phyloP scores from a whole-genome alignment of 2,329 filamentous ascomycete species.

The Lachnellula subtilissima region DNA sequence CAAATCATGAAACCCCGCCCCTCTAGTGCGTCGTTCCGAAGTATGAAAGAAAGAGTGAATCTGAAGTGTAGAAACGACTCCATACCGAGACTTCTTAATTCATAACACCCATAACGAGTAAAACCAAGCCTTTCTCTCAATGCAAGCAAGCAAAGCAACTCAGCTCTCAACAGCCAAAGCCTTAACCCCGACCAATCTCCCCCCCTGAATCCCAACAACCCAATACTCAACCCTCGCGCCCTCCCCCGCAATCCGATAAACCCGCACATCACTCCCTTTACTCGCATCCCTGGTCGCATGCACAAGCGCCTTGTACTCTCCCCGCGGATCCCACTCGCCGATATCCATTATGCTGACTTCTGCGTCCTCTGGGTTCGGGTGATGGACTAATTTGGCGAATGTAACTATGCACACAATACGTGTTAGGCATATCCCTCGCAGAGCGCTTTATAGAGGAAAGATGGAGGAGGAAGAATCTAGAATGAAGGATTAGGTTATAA shows the following conservation, averaged over 20 bases:
- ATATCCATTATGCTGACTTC: slow-evolving; percentile 62
- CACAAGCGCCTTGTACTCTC: slow-evolving; percentile 64
- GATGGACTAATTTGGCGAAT: slow-evolving; percentile 63
- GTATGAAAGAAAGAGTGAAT: no score
- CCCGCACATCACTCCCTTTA: slow-evolving; percentile 62
- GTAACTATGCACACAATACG: slow-evolving; percentile 46
- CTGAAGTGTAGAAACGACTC: no score
- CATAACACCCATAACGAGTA: no score
- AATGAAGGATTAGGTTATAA: not conserved
- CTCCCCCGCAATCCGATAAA: slow-evolving; percentile 66
- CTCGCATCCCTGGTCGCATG: slow-evolving; percentile 62
- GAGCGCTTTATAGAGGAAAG: not conserved
- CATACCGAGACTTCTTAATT: no score
- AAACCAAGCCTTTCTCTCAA: no score
- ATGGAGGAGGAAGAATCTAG: not conserved
- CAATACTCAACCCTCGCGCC: slow-evolving; percentile 71
- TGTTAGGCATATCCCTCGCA: not conserved
- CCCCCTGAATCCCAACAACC: slow-evolving; percentile 61
- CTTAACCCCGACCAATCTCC: slow-evolving; percentile 70
- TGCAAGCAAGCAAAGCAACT: not conserved
- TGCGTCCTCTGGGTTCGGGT: slow-evolving; percentile 48
- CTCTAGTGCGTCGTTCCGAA: no score
- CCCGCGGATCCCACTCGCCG: slow-evolving; percentile 67
- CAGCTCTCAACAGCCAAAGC: slow-evolving; percentile 71
- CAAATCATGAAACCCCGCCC: no score